Base-by-base conservation (phyloP, 805 yeast species). In the Zygoascus tannicola region DNA sequence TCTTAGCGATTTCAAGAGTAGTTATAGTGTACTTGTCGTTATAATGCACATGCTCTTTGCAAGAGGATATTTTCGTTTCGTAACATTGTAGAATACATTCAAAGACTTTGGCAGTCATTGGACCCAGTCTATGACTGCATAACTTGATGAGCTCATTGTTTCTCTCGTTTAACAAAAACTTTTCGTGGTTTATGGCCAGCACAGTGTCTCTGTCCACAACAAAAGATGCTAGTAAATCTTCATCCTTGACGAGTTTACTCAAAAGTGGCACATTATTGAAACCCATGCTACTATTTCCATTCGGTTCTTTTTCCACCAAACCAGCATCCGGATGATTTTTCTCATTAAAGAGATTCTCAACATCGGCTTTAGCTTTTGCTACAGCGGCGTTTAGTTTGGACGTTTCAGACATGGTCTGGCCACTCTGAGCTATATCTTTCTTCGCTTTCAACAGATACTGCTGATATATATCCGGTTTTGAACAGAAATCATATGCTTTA, bases 91-190 rank as follows among this genome's bases (percentile, higher is more conserved):
- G 70, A 3, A 80, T 76, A 8, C 69, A 60, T 38, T 69, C 68
- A 57, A 84, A 90, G 8, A 92, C 70, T 36, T 68, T 62, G 0
- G 92, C 70, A 0, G 94, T 70, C 2, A 82, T 60, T 4, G 70
- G 63, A 2, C 97, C 97, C 26, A 87, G 62, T 43, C 85, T 71
- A 38, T 81, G 80, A 23, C 71, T 68, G 12, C 81, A 82, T 40
- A 82, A 70, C 28, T 75, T 74, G 1, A 68, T 75, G 14, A 92
- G 68, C 51, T 82, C 82, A 37, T 66, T 60, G 8, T 82, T 71
- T 51, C 97, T 73, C 54, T 80, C 69, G 28, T 73, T 64, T 56
- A 85, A 81, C 41, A 83, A 69, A 53, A 74, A 87, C 52, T 92
- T 68, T 26, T 75, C 73, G 41, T 83, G 67, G 55, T 78, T 81